Conservation (phyloP, 441 rosid species). For the Pelargonium australe region DNA sequence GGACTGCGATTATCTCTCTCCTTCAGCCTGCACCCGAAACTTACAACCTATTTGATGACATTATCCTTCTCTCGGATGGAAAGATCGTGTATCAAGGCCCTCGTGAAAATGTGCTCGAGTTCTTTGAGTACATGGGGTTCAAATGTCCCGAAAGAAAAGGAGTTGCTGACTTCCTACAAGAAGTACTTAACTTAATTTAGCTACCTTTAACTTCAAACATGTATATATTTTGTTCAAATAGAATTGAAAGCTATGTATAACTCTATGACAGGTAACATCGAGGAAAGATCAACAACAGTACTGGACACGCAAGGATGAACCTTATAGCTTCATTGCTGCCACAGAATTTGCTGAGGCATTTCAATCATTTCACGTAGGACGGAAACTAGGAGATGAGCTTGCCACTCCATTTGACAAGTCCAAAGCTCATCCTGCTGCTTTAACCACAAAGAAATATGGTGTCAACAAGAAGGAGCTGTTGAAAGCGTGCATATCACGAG, state of each 20-base stretch:
- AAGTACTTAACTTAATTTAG: constrained; percentile 25
- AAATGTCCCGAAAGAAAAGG: constrained; percentile 86
- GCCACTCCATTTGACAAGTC: constrained; percentile 51
- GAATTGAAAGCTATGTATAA: no score
- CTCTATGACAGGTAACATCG: constrained; percentile 62
- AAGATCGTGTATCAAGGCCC: constrained; percentile 76
- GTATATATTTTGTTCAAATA: no score
- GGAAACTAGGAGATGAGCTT: constrained; percentile 44
- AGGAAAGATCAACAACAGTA: constrained; percentile 82
- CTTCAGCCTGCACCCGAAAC: constrained; percentile 98
- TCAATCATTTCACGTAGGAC: constrained; percentile 61
- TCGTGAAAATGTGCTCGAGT: constrained; percentile 58
- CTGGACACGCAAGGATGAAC: constrained; percentile 52
- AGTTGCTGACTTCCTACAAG: constrained; percentile 83
- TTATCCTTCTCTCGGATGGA: constrained; percentile 71
- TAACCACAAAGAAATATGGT: constrained; percentile 56
- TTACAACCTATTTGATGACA: constrained; percentile 75
- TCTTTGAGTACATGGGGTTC: constrained; percentile 77
- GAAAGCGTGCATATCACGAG: constrained; percentile 67
- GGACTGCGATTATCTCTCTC: constrained; percentile 75
- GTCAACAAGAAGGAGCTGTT: constrained; percentile 48
- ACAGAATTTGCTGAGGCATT: constrained; percentile 69
- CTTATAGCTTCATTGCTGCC: constrained; percentile 55
- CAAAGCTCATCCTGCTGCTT: constrained; percentile 70
- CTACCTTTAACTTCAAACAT: not conserved